Conservation (phyloP, 2,329 filamentous ascomycete species). For the Aaosphaeria pasadenensis region DNA sequence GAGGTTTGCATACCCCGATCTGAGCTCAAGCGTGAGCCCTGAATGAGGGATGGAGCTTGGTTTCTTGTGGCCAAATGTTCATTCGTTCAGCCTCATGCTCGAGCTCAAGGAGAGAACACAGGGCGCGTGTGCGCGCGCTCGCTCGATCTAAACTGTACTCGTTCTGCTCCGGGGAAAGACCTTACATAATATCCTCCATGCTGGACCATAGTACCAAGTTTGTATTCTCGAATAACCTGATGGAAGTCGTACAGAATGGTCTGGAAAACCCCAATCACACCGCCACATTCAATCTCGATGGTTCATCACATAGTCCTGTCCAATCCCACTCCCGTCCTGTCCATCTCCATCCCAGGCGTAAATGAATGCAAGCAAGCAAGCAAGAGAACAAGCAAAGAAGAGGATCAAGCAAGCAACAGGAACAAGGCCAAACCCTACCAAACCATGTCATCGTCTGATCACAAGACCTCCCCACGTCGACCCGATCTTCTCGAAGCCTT, state of each 20-base stretch:
- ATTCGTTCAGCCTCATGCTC: no score
- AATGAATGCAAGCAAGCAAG: neutral
- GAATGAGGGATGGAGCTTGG: no score
- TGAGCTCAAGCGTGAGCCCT: no score
- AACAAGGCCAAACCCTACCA: neutral
- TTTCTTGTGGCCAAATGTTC: no score
- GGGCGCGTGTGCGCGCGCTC: no score
- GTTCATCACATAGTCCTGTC: neutral
- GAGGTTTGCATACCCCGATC: conserved; percentile 4
- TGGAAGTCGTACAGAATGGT: neutral
- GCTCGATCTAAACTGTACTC: no score
- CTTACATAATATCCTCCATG: conserved; percentile 16
- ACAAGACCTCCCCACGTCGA: conserved; percentile 11
- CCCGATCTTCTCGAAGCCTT: conserved; percentile 27
- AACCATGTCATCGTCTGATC: conserved; percentile 8
- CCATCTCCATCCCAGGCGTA: neutral
- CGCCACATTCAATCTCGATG: conserved; percentile 1
- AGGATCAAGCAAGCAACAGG: neutral
- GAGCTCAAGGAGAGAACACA: no score
- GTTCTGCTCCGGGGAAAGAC: neutral
- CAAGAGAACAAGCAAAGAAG: neutral
- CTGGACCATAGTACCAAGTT: conserved; percentile 9
- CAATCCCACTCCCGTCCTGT: neutral
- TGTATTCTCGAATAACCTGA: neutral
- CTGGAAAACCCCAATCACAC: neutral